A percentile compares a stretch with the other conserved stretches of the same genome.
Evolutionary conservation across 208 protist species (phyloP).

Genomic region (Crithidia bombi): DNA sequence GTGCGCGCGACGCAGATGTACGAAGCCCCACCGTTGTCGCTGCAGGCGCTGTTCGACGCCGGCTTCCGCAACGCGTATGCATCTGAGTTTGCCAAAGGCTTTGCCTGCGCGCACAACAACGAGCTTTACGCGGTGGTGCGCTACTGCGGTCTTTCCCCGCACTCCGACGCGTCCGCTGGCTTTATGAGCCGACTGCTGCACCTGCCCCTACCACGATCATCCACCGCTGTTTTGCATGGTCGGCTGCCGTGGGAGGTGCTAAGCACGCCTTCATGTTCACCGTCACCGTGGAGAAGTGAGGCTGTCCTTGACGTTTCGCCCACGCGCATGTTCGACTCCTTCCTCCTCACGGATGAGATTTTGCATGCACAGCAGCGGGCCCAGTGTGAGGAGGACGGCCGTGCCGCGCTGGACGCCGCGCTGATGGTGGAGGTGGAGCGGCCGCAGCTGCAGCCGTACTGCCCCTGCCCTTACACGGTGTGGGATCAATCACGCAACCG

Average conservation of each 20-base stretch:
- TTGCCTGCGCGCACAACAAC: slow-evolving; percentile 48
- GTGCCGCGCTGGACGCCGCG: slow-evolving; percentile 11
- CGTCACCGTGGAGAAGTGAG: not conserved
- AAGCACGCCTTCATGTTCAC: not conserved
- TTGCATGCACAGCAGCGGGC: not conserved
- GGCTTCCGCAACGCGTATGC: slow-evolving; percentile 56
- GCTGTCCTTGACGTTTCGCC: not conserved
- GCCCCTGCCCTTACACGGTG: slow-evolving; percentile 86
- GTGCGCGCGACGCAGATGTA: slow-evolving; percentile 25
- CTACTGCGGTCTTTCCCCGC: slow-evolving; percentile 69
- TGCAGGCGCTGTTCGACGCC: slow-evolving; percentile 48
- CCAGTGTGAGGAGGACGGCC: not conserved
- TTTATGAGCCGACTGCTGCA: slow-evolving; percentile 68
- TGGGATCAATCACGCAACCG: slow-evolving; percentile 92
- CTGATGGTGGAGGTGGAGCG: slow-evolving; percentile 21
- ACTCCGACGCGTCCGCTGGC: slow-evolving; percentile 59
- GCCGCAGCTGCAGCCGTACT: slow-evolving; percentile 39
- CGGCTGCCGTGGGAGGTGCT: slow-evolving; percentile 14
- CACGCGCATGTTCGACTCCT: slow-evolving; percentile 52
- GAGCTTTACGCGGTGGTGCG: slow-evolving; percentile 68
- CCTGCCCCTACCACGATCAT: slow-evolving; percentile 17
- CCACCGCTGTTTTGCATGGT: slow-evolving; percentile 13
- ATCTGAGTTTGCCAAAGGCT: slow-evolving; percentile 45
- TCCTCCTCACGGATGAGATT: slow-evolving; percentile 39
- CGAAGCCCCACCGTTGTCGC: slow-evolving; percentile 27